These are phyloP conservation scores for Cymbopogon flexuosus DNA, from an alignment of 202 grass and related monocot species.

Conservation along the genomic window DNA sequence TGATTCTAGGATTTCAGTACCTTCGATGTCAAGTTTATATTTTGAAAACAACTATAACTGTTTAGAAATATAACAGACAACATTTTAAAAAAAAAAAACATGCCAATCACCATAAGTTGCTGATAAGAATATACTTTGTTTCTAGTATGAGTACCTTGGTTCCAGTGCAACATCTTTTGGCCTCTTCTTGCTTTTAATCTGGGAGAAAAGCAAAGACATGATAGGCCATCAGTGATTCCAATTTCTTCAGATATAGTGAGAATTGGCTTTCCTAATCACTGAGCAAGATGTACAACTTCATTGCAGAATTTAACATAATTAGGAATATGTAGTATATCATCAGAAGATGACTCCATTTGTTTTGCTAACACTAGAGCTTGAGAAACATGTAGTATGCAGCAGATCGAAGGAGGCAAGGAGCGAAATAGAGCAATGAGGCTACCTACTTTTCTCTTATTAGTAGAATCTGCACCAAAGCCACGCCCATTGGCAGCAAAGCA, in stretches of 20 bases:
- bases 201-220: background rate
- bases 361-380: background rate
- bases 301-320: background rate
- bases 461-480: slow-evolving; percentile 24
- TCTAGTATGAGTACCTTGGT: slow-evolving; percentile 35
- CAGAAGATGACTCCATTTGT: background rate
- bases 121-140: background rate
- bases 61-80: background rate
- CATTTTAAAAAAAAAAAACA: background rate
- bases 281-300: background rate
- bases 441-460: slow-evolving; percentile 46
- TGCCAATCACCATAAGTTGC: background rate
- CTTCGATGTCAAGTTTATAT: background rate
- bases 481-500: slow-evolving; percentile 31
- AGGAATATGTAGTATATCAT: background rate
- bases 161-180: slow-evolving; percentile 46
- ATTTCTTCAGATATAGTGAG: background rate
- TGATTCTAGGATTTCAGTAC: background rate
- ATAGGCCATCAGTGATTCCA: slow-evolving; percentile 3
- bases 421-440: background rate
- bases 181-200: slow-evolving; percentile 49
- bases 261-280: background rate
- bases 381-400: background rate
- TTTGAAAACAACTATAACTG: background rate
- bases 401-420: background rate